Evolutionary conservation across 2,329 filamentous ascomycete genomes (phyloP).

Genomic region (Phaeosphaeria sp.): DNA sequence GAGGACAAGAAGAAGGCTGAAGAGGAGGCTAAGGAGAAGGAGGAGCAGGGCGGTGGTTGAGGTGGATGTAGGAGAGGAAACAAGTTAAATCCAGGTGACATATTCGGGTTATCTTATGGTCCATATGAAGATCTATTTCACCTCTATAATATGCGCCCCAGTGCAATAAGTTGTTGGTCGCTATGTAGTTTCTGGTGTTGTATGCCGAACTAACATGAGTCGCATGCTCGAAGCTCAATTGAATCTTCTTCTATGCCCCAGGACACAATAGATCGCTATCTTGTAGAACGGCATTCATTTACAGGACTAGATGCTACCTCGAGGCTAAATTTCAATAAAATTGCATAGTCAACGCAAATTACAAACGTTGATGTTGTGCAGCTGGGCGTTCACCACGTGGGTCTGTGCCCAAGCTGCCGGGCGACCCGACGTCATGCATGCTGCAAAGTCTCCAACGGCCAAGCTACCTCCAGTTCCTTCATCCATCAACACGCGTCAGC

Average conservation of each 20-base stretch:
- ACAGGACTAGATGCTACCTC: too few relatives aligned
- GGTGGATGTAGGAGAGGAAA: not conserved
- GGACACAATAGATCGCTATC: too few relatives aligned
- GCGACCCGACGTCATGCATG: not conserved
- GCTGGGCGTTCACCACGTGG: not conserved
- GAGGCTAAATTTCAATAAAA: too few relatives aligned
- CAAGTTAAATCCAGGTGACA: not conserved
- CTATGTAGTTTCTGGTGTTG: too few relatives aligned
- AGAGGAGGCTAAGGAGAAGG: slow-evolving; percentile 55
- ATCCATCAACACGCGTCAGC: not conserved
- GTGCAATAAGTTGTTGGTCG: too few relatives aligned
- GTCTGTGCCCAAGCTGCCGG: not conserved
- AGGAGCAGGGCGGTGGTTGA: slow-evolving; percentile 30
- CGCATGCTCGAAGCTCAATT: too few relatives aligned
- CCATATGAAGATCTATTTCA: not conserved
- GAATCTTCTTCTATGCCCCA: too few relatives aligned
- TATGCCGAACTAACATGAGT: too few relatives aligned
- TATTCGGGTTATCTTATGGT: not conserved
- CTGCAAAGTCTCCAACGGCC: not conserved
- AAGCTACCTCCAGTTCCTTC: not conserved
- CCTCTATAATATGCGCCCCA: too few relatives aligned
- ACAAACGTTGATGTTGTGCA: not conserved
- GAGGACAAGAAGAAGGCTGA: slow-evolving; percentile 65
- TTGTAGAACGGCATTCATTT: too few relatives aligned
- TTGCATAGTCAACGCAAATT: too few relatives aligned